Percentiles rank a stretch among this genome's conserved stretches.
Conservation (phyloP, 2,329 filamentous ascomycete species). For the Calycina marina region DNA sequence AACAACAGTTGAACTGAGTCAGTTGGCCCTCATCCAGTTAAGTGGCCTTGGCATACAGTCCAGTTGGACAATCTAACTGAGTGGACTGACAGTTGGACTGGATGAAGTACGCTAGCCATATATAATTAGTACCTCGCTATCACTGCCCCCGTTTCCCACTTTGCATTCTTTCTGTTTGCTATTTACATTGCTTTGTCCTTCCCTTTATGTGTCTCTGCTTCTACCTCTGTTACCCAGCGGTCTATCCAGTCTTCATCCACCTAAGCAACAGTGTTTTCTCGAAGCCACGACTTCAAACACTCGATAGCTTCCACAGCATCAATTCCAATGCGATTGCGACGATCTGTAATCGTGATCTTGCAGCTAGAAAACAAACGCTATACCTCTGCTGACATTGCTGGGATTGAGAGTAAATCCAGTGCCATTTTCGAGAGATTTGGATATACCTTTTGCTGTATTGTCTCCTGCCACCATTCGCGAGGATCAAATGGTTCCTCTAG, state of each 20-base stretch:
- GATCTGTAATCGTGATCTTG: not conserved
- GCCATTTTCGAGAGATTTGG: not conserved
- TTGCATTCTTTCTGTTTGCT: conserved; percentile 1
- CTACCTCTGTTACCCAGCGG: conserved; percentile 1
- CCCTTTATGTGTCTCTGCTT: conserved; percentile 1
- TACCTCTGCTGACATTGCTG: too few relatives aligned
- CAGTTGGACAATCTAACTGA: too few relatives aligned
- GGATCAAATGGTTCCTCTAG: too few relatives aligned
- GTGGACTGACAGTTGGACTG: too few relatives aligned
- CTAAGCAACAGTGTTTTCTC: not conserved
- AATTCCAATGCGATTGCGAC: not conserved
- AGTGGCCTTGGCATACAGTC: too few relatives aligned
- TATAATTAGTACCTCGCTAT: too few relatives aligned
- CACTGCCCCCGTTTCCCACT: conserved; percentile 1
- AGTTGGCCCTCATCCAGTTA: too few relatives aligned
- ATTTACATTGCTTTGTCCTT: not conserved
- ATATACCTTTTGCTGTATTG: conserved; percentile 1
- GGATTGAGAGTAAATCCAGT: not conserved
- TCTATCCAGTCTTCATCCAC: conserved; percentile 1
- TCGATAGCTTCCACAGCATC: not conserved
- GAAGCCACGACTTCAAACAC: conserved; percentile 1
- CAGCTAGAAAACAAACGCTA: not conserved
- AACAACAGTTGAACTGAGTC: too few relatives aligned
- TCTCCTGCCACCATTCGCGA: too few relatives aligned
- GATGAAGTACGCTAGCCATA: too few relatives aligned